Conservation (phyloP, 352 stramenopile genomes). For the Globisporangium carolinianum region DNA sequence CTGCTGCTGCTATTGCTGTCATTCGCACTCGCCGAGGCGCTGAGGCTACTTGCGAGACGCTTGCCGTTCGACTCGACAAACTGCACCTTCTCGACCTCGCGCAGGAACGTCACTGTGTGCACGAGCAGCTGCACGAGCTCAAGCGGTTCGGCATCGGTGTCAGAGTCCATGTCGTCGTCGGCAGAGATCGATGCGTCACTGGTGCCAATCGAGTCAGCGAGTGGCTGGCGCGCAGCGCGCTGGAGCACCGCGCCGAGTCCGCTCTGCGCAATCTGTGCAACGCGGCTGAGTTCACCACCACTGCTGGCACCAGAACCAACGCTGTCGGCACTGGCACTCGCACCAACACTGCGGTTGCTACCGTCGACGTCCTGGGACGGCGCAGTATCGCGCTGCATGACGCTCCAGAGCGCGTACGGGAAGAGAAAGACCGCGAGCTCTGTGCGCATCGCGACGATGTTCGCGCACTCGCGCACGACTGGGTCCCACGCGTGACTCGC, state of each 20-base stretch:
- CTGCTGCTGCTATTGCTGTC: not conserved
- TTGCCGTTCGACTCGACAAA: slow-evolving; percentile 66
- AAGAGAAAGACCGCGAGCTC: slow-evolving; percentile 77
- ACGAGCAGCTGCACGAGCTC: slow-evolving; percentile 63
- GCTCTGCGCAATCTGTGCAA: slow-evolving; percentile 25
- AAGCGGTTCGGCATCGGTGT: slow-evolving; percentile 14
- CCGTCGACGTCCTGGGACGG: not conserved
- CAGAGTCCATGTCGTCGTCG: not conserved
- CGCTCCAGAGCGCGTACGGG: slow-evolving; percentile 46
- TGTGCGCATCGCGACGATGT: slow-evolving; percentile 27
- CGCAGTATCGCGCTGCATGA: slow-evolving; percentile 10
- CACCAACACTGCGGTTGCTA: not conserved
- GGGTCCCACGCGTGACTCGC: slow-evolving; percentile 27
- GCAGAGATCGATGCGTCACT: not conserved
- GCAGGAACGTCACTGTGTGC: slow-evolving; percentile 74
- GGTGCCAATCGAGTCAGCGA: not conserved
- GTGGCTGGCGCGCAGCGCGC: not conserved
- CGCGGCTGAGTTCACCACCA: slow-evolving; percentile 2
- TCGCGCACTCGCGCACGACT: slow-evolving; percentile 42
- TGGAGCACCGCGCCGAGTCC: slow-evolving; percentile 37
- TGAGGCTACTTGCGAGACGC: slow-evolving; percentile 6
- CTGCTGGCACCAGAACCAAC: too few relatives aligned
- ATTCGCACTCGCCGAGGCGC: slow-evolving; percentile 3
- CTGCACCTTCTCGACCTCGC: slow-evolving; percentile 61
- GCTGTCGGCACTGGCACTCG: too few relatives aligned